These are phyloP conservation scores for Colletotrichum tropicicola DNA, from an alignment of 2,329 filamentous ascomycete genomes.

Conservation along the genomic window DNA sequence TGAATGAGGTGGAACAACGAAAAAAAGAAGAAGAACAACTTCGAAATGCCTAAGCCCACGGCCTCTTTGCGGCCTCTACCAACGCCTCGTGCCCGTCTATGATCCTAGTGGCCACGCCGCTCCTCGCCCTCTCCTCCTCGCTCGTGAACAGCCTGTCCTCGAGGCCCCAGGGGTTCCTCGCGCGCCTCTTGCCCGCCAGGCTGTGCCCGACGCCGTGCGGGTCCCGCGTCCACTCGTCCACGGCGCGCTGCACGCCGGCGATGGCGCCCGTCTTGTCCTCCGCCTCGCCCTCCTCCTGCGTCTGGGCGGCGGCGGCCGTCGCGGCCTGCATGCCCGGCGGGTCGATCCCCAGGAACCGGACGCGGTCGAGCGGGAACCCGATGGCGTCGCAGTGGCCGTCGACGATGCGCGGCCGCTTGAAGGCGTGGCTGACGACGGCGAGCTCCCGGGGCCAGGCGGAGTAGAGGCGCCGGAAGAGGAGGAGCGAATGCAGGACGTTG, in stretches of 20 bases:
- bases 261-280: conserved; percentile 49
- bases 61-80: conserved; percentile 46
- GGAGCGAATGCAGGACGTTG: conserved; percentile 81
- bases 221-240: conserved; percentile 60
- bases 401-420: conserved; percentile 72
- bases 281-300: conserved; percentile 30
- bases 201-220: conserved; percentile 58
- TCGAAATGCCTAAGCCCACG: conserved; percentile 44
- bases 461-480: conserved; percentile 62
- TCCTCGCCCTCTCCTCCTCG: conserved; percentile 42
- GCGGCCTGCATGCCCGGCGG: conserved; percentile 59
- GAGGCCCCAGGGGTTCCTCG: conserved; percentile 58
- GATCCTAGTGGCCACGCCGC: conserved; percentile 47
- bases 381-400: conserved; percentile 72
- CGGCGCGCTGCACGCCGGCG: conserved; percentile 51
- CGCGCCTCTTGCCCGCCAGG: conserved; percentile 56
- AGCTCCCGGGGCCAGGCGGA: conserved; percentile 63
- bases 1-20: too few relatives aligned
- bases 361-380: conserved; percentile 55
- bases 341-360: conserved; percentile 70
- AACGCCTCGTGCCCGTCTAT: conserved; percentile 50
- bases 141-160: conserved; percentile 54
- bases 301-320: not conserved
- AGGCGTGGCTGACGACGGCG: conserved; percentile 74
- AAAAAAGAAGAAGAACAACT: too few relatives aligned